These are phyloP conservation scores for Teunomyces barrocoloradensis DNA, from an alignment of 805 yeast species.

Conservation along the genomic window DNA sequence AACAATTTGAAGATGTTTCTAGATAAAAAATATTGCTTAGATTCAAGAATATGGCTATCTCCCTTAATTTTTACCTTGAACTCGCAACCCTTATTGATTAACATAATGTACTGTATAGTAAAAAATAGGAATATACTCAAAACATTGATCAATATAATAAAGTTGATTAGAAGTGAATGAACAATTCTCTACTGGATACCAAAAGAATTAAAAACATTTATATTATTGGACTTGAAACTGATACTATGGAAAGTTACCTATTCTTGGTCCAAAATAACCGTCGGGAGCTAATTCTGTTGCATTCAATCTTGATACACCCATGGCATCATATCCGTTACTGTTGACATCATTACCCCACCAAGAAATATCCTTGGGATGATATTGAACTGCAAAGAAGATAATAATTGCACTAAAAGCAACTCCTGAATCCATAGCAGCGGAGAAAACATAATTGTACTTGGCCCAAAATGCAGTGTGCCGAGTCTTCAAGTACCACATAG, in stretches of 20 bases:
- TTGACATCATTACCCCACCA: slow-evolving; percentile 35
- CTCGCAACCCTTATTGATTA: too few relatives aligned
- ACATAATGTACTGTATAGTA: too few relatives aligned
- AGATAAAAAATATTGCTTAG: too few relatives aligned
- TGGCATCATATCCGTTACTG: slow-evolving; percentile 36
- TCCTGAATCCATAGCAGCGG: slow-evolving; percentile 32
- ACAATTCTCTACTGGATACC: too few relatives aligned
- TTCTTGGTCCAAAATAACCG: slow-evolving; percentile 37
- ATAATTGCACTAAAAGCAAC: slow-evolving; percentile 34
- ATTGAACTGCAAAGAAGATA: slow-evolving; percentile 38
- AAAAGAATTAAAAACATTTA: too few relatives aligned
- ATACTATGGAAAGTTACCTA: slow-evolving; percentile 21
- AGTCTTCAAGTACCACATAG: slow-evolving; percentile 29
- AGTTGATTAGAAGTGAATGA: too few relatives aligned
- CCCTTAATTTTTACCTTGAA: too few relatives aligned
- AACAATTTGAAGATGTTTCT: too few relatives aligned
- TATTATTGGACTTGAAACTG: too few relatives aligned
- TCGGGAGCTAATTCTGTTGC: slow-evolving; percentile 22
- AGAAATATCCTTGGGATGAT: slow-evolving; percentile 23
- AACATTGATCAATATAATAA: too few relatives aligned
- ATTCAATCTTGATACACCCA: slow-evolving; percentile 6
- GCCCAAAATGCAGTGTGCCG: slow-evolving; percentile 32
- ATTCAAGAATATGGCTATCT: too few relatives aligned
- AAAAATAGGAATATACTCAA: too few relatives aligned
- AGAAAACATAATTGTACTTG: slow-evolving; percentile 33